Evolutionary conservation across 306 rosid genomes (phyloP).

Genomic region (Urtica urens): DNA sequence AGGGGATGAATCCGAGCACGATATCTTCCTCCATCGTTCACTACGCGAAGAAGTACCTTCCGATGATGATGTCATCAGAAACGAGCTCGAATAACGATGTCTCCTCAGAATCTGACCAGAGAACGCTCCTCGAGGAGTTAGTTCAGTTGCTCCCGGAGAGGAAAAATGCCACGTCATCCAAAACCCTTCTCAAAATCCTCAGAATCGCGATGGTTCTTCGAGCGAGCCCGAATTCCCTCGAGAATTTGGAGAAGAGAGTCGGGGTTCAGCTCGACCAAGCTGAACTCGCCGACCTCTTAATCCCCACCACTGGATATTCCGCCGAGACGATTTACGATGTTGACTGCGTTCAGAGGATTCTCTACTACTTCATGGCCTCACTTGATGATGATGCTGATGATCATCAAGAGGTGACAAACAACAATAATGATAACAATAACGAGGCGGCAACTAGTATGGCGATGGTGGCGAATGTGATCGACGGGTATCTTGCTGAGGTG

Average conservation of each 20-base stretch:
- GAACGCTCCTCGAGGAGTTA: constrained; percentile 53
- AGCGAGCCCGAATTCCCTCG: constrained; percentile 56
- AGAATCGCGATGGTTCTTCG: constrained; percentile 57
- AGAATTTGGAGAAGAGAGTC: constrained; percentile 64
- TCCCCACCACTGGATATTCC: constrained; percentile 63
- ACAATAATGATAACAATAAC: constrained; percentile 14
- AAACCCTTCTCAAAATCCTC: constrained; percentile 49
- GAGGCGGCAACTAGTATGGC: constrained; percentile 46
- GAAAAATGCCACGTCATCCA: constrained; percentile 46
- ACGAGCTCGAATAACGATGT: constrained; percentile 42
- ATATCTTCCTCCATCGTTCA: constrained; percentile 42
- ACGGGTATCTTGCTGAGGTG: constrained; percentile 73
- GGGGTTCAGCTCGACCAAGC: constrained; percentile 71
- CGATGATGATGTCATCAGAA: constrained; percentile 51
- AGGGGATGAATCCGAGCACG: constrained; percentile 58
- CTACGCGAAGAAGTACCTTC: constrained; percentile 48
- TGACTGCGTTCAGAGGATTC: constrained; percentile 67
- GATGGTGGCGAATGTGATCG: constrained; percentile 61
- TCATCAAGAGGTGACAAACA: constrained; percentile 34
- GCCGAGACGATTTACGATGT: constrained; percentile 75
- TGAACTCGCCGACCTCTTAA: constrained; percentile 51
- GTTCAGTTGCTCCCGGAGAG: constrained; percentile 48
- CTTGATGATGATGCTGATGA: constrained; percentile 23
- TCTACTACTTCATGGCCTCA: constrained; percentile 54
- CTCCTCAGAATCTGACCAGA: constrained; percentile 54